Base-by-base conservation (phyloP, 78 protist genomes). In the Mantamonas sphyraenae region DNA sequence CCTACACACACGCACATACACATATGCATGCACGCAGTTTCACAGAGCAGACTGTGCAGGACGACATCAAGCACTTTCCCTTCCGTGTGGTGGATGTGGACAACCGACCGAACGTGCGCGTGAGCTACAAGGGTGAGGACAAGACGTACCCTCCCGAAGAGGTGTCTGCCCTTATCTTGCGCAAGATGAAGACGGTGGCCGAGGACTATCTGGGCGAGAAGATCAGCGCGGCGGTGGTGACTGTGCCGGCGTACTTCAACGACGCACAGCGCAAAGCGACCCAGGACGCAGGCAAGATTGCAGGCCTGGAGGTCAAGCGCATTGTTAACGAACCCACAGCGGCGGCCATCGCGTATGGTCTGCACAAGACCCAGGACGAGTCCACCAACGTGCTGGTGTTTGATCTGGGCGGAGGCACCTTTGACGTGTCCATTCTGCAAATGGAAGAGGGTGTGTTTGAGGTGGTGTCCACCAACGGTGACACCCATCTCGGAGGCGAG, bases 281-380 rank as follows among this genome's bases (percentile, higher is more conserved):
- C 61, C 89, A 89, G 81, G 98, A 88, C 22, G 97, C 98, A 1
- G 98, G 96, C 22, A 74, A 64, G 26, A 90, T 95, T 56, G 57
- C 96, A 14, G 93, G 93, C 19, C 74, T 88, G 9, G 12, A 83
- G 24, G 85, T 77, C 33, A 33, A 71, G 40, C 73, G 92, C 55
- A 83, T 88, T 68, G 77, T 91, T 57, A 86, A 89, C 82, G 94
- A 89, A 65, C 91, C 95, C 40, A 84, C 92, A 8, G 96, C 93
- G 19, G 92, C 94, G 30, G 84, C 93, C 30, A 71, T 92, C 26
- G 89, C 94, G 16, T 82, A 82, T 59, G 92, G 92, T 16, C 64
- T 81, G 43, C 47, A 66, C 62, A 67, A 58, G 34, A 9, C 8
- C 35, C 30, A 10, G 26, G 38, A 3, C 12, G 45, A 8, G 24